phyloP scores from a whole-genome alignment of 2,329 filamentous ascomycete genomes.

The Xylaria sp. region DNA sequence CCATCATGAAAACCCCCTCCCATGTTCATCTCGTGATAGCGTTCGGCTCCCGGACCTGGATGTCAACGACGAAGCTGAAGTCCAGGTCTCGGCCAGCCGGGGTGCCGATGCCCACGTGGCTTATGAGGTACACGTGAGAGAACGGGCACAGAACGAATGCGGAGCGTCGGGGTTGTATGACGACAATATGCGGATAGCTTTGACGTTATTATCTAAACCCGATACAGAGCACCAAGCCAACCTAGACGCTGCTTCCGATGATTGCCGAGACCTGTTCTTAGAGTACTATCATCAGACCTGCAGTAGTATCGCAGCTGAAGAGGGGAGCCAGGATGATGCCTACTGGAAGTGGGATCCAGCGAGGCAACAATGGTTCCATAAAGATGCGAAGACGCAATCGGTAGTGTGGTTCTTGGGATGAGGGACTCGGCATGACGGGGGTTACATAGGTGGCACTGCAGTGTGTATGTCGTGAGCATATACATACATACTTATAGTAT shows the following conservation, averaged over 20 bases:
- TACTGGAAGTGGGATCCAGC: conserved; percentile 29
- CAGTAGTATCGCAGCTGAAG: not conserved
- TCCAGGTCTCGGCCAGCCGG: not conserved
- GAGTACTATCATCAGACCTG: conserved; percentile 14
- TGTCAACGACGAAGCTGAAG: not conserved
- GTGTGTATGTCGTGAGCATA: not conserved
- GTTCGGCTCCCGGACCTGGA: not conserved
- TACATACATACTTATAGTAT: too few relatives aligned
- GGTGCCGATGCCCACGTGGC: not conserved
- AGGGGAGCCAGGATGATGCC: conserved; percentile 4
- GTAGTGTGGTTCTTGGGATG: conserved; percentile 24
- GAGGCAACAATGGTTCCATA: conserved; percentile 26
- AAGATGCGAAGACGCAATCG: conserved; percentile 15
- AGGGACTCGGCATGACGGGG: not conserved
- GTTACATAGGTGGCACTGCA: not conserved
- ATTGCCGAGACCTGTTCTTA: not conserved
- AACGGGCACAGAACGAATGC: not conserved
- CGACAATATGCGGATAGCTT: not conserved
- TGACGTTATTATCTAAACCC: not conserved
- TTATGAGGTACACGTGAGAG: not conserved
- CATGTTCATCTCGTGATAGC: not conserved
- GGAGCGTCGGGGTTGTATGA: not conserved
- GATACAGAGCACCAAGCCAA: conserved; percentile 13
- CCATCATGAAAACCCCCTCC: not conserved
- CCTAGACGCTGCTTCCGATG: conserved; percentile 2